Percentiles rank a stretch among this genome's conserved stretches.
Evolutionary conservation across 768 basidiomycete species (phyloP).

Genomic region (Auriculariales sp.): DNA sequence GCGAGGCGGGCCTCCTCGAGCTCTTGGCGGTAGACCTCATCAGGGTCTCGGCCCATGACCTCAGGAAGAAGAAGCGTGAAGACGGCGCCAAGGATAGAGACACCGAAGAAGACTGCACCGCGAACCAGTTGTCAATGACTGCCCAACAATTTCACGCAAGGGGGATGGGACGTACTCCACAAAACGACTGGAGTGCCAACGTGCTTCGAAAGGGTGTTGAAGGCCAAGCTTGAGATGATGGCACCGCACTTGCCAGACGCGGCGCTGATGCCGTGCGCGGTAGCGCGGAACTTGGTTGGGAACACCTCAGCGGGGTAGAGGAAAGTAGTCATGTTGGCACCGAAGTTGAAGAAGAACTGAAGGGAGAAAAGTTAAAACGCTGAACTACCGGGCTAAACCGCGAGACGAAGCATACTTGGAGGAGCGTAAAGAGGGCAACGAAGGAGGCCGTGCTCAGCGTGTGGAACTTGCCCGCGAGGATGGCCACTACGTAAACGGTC

Average conservation of each 20-base stretch:
- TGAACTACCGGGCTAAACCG: constrained; percentile 16
- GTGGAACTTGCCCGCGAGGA: constrained; percentile 16
- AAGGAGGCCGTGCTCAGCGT: constrained; percentile 23
- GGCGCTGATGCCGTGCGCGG: constrained; percentile 30
- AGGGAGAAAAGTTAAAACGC: constrained; percentile 19
- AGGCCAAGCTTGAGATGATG: constrained; percentile 24
- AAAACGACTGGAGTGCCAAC: constrained; percentile 53
- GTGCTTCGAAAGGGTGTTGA: constrained; percentile 38
- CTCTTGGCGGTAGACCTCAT: constrained; percentile 29
- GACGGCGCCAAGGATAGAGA: constrained; percentile 41
- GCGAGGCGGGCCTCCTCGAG: constrained; percentile 11
- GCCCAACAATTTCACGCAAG: background rate
- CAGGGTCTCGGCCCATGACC: constrained; percentile 35
- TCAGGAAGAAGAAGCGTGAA: constrained; percentile 37
- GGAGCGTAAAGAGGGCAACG: constrained; percentile 4
- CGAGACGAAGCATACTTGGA: background rate
- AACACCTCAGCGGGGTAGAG: constrained; percentile 30
- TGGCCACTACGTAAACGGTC: constrained; percentile 32
- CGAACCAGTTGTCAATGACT: background rate
- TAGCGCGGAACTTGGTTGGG: constrained; percentile 29
- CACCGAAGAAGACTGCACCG: constrained; percentile 46
- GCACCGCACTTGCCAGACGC: constrained; percentile 31
- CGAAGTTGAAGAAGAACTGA: constrained; percentile 31
- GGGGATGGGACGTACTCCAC: constrained; percentile 41
- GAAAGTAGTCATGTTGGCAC: constrained; percentile 29